Percentiles rank a stretch among this genome's conserved stretches.
phyloP scores from a whole-genome alignment of 2,329 filamentous ascomycete genomes.

The Elsinoe batatas region DNA sequence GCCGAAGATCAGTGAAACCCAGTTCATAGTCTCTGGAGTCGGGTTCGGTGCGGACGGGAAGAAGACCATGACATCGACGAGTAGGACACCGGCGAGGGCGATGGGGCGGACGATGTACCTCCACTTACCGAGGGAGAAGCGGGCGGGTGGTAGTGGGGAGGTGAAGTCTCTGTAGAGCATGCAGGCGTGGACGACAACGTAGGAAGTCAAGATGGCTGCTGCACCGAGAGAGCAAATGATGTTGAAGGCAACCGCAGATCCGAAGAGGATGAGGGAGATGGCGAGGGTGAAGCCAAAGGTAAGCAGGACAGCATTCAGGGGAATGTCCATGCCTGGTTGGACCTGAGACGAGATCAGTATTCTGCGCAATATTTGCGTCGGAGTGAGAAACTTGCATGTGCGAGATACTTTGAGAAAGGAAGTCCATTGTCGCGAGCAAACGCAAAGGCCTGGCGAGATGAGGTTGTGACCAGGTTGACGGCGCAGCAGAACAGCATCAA shows the following conservation, averaged over 20 bases:
- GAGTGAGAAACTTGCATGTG: not conserved
- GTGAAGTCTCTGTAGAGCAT: slow-evolving; percentile 16
- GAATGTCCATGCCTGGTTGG: slow-evolving; percentile 19
- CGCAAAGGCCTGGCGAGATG: slow-evolving; percentile 17
- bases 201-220: slow-evolving; percentile 17
- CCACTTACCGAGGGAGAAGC: slow-evolving; percentile 19
- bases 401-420: slow-evolving; percentile 16
- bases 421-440: slow-evolving; percentile 19
- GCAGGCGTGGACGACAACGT: slow-evolving; percentile 17
- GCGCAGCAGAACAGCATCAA: slow-evolving; percentile 9
- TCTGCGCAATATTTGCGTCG: not conserved
- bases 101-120: slow-evolving; percentile 16
- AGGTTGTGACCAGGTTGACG: slow-evolving; percentile 24
- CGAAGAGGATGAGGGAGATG: slow-evolving; percentile 19
- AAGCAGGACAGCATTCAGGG: slow-evolving; percentile 17
- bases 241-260: slow-evolving; percentile 20
- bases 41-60: slow-evolving; percentile 18
- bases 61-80: slow-evolving; percentile 17
- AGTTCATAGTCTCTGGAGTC: slow-evolving; percentile 22
- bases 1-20: slow-evolving; percentile 22
- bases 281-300: slow-evolving; percentile 17
- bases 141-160: slow-evolving; percentile 16
- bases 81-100: slow-evolving; percentile 13
- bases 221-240: slow-evolving; percentile 17
- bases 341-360: slow-evolving; percentile 16